Evolutionary conservation across 2,329 filamentous ascomycete species (phyloP).

Genomic region (Ophiocordyceps robertsii): DNA sequence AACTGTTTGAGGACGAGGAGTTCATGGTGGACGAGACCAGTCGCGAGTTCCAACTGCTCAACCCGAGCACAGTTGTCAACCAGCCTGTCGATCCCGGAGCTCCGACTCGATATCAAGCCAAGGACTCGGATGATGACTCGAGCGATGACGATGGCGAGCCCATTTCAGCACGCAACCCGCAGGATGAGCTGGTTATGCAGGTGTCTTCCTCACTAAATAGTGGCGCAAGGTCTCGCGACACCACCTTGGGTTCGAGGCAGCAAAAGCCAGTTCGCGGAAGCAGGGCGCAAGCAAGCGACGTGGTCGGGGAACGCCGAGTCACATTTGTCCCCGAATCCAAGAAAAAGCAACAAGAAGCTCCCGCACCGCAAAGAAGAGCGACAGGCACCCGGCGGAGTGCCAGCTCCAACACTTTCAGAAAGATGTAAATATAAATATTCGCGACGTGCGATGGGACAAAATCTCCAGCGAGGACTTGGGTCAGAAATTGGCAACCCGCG

Average conservation of each 20-base stretch:
- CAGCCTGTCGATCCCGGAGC: constrained; percentile 20
- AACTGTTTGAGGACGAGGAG: constrained; percentile 84
- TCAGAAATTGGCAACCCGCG: too few relatives aligned
- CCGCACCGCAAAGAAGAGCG: constrained; percentile 18
- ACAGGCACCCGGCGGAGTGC: constrained; percentile 49
- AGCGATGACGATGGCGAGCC: constrained; percentile 23
- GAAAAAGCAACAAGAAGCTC: constrained; percentile 31
- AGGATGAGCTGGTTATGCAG: constrained; percentile 43
- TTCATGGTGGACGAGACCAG: constrained; percentile 86
- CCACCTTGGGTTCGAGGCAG: constrained; percentile 40
- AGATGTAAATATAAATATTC: constrained; percentile 44
- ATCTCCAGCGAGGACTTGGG: too few relatives aligned
- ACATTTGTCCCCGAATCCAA: constrained; percentile 55
- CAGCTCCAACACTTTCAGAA: constrained; percentile 62
- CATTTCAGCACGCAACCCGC: constrained; percentile 9
- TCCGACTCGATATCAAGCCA: constrained; percentile 21
- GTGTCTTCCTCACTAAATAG: constrained; percentile 56
- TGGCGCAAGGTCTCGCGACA: constrained; percentile 40
- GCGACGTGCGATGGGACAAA: not conserved
- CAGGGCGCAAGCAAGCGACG: constrained; percentile 31
- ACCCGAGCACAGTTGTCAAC: constrained; percentile 61
- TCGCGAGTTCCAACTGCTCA: constrained; percentile 75
- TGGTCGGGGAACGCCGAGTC: constrained; percentile 52
- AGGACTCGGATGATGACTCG: constrained; percentile 30
- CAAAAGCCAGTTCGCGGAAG: constrained; percentile 33